Evolutionary conservation across 1,284 basidiomycete genomes (phyloP), one percentile per base, ranked within the genome.

Genomic region (Moniliophthora roreri): DNA sequence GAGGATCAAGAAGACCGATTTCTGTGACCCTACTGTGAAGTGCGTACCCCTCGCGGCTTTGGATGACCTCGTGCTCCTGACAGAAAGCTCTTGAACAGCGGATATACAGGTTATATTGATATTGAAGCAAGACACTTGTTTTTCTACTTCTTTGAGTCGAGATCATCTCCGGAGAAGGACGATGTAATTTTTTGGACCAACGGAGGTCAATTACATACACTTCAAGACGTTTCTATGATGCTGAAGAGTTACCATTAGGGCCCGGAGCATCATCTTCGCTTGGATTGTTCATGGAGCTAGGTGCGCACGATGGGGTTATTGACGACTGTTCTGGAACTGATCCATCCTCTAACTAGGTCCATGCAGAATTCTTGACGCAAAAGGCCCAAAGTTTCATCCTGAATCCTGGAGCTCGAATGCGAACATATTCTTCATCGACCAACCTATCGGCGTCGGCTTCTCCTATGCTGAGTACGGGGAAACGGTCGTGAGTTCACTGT

Each of bases 401-500:
- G 76, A 85, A 56, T 76, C 80, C 0, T 91, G 87, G 88, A 89
- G 85, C 62, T 72, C 74, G 20, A 81, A 86, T 24, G 84, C 85
- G 7, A 86, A 86, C 58, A 68, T 89, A 9, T 85, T 89, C 68
- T 89, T 89, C 67, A 69, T 89, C 47, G 87, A 89, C 64, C 82
- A 84, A 59, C 84, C 84, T 2, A 69, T 82, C 41, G 81, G 81
- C 4, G 77, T 80, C 15, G 89, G 89, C 4, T 91, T 85, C 69
- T 87, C 84, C 0, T 89, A 90, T 59, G 82, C 85, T 0, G 84
- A 89, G 23, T 79, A 86, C 61, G 87, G 87, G 0, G 81, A 87
- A 63, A 64, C 67, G 18, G 83, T 88, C 36, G 81, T 81, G 58
- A 52, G 80, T 66, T 20, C 20, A 23, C 15, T 28, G 9, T 36